Base-by-base conservation (phyloP, 495 filamentous ascomycete genomes). In the Daldinia grandis region DNA sequence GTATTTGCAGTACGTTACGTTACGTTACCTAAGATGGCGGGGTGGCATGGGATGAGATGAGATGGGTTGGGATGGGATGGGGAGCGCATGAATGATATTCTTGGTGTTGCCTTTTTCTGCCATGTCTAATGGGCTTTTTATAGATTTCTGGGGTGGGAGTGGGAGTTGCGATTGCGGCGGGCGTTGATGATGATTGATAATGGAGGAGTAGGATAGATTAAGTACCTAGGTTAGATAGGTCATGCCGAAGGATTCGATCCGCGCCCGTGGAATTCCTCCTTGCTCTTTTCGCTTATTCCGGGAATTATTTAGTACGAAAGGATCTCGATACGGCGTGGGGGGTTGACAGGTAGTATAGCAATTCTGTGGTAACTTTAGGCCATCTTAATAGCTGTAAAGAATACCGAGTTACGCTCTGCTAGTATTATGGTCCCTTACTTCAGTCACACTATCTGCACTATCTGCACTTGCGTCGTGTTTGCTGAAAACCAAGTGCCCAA, bases 1-100 rank as follows among this genome's bases (percentile, higher is more conserved):
- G 15, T 14, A 38, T 4, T 38, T 38, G 35, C 30, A 15, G 5
- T 24, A 21, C 5, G 21, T 44, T 40, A 37, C 38, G 38, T 17
- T 42, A 47, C 42, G 42, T 47, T 47, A 47, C 42, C 42, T 47
- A 24, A 47, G 42, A 47, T 19, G 17, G 42, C 42, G 42, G 42
- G 42, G 17, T 19, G 9, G 10, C 12, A 12, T 0, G 10, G 35
- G 12, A 6, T 3, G 31, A 10, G 31, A 10, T 1, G 7, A 8
- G 5, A 7, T 1, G 5, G 31, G 31, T 7, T 35, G 12, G 40
- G 5, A 17, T 8, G 40, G 17, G 5, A 19, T 19, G 38, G 14
- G 40, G 9, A 44, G 0, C 40, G 40, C 40, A 44, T 44, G 40
- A 44, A 44, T 44, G 40, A 44, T 19, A 21, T 44, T 40, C 38